phyloP scores from a whole-genome alignment of 2,329 filamentous ascomycete genomes.

The Colletotrichum shisoi region DNA sequence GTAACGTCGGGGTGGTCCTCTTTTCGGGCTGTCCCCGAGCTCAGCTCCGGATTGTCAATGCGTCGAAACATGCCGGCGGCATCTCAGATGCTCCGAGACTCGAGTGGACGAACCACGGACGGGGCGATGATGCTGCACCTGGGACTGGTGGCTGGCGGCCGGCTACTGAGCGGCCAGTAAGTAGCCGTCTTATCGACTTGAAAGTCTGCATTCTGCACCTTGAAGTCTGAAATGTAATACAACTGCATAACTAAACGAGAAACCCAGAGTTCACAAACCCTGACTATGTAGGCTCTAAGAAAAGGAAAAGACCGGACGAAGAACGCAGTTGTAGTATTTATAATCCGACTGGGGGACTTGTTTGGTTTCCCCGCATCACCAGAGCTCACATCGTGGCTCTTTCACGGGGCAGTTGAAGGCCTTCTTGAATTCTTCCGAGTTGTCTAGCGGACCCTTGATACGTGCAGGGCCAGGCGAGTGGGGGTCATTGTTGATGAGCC shows the following conservation, averaged over 20 bases:
- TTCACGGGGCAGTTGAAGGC: slow-evolving; percentile 71
- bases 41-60: neutral
- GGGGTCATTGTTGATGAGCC: slow-evolving; percentile 66
- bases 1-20: slow-evolving; percentile 23
- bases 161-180: too few relatives aligned
- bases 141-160: neutral
- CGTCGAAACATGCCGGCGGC: slow-evolving; percentile 1
- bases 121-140: neutral
- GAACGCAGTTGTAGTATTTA: too few relatives aligned
- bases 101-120: neutral
- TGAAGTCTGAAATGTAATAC: too few relatives aligned
- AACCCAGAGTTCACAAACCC: too few relatives aligned
- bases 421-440: slow-evolving; percentile 71
- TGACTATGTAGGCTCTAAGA: too few relatives aligned
- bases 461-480: slow-evolving; percentile 72
- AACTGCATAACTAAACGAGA: too few relatives aligned
- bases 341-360: too few relatives aligned
- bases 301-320: too few relatives aligned
- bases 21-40: slow-evolving; percentile 15
- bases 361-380: slow-evolving; percentile 54
- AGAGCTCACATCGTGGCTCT: slow-evolving; percentile 73
- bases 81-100: slow-evolving; percentile 3
- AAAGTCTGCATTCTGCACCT: too few relatives aligned
- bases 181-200: too few relatives aligned
- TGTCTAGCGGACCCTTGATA: slow-evolving; percentile 68